phyloP scores from a whole-genome alignment of 73 alveolate genomes.

The Paramecium sonneborni region DNA sequence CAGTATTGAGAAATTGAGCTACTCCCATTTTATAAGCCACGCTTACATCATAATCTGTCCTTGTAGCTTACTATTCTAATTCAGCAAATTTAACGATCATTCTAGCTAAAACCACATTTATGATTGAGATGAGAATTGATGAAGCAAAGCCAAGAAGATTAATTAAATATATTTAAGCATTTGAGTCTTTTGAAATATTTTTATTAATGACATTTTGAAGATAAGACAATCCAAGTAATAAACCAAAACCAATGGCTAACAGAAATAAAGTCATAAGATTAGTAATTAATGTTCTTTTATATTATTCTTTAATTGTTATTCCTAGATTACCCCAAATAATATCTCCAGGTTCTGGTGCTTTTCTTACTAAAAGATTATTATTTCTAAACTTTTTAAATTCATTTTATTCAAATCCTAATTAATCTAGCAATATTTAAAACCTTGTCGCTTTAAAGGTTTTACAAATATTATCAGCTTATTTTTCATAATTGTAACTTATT shows the following conservation, averaged over 20 bases:
- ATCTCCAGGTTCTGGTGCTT: constrained; percentile 39
- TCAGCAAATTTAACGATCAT: not conserved
- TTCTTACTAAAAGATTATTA: not conserved
- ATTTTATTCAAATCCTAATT: not conserved
- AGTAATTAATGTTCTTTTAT: not conserved
- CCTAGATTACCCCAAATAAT: constrained; percentile 26
- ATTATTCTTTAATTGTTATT: not conserved
- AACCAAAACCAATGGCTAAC: not conserved
- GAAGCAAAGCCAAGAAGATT: not conserved
- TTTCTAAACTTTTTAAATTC: not conserved
- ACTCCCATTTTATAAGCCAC: not conserved
- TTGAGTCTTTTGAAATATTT: not conserved
- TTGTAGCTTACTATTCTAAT: not conserved
- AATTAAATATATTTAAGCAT: no score
- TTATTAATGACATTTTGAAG: not conserved
- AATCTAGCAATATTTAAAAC: not conserved
- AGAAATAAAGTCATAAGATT: not conserved
- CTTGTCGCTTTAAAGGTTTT: not conserved
- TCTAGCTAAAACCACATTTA: not conserved
- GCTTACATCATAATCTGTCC: not conserved
- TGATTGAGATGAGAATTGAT: not conserved
- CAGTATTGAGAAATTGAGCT: constrained; percentile 17
- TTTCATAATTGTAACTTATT: not conserved
- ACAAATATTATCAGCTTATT: not conserved
- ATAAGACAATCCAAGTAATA: not conserved